These are phyloP conservation scores for Saccharomycopsis synnaedendra DNA, from an alignment of 805 yeast species.

Conservation along the genomic window DNA sequence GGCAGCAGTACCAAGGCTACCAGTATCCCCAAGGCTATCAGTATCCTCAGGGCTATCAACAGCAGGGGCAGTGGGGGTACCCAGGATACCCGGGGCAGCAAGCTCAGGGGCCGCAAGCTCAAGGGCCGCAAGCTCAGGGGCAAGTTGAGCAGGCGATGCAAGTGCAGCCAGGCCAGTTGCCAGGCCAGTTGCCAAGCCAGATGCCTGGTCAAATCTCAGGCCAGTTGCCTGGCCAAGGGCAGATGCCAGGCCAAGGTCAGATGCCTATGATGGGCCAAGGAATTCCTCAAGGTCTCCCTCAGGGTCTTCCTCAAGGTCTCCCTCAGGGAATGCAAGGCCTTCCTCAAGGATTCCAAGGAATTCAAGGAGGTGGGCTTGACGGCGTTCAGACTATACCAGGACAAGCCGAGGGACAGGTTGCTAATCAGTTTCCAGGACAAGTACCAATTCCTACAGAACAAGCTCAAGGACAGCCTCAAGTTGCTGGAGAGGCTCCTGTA, in stretches of 20 bases:
- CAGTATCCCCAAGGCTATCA: slow-evolving; percentile 19
- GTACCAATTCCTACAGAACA: background rate
- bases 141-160: too few relatives aligned
- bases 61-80: too few relatives aligned
- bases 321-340: background rate
- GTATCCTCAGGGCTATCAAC: slow-evolving; percentile 19
- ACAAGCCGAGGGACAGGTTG: slow-evolving; percentile 14
- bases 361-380: background rate
- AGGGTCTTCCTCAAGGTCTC: slow-evolving; percentile 14
- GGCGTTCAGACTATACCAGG: background rate
- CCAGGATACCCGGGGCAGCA: too few relatives aligned
- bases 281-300: slow-evolving; percentile 23
- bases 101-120: too few relatives aligned
- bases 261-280: background rate
- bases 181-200: too few relatives aligned
- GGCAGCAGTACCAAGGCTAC: slow-evolving; percentile 19
- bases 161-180: too few relatives aligned
- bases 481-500: slow-evolving; percentile 6
- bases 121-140: too few relatives aligned
- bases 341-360: background rate
- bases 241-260: too few relatives aligned
- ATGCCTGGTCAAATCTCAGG: too few relatives aligned
- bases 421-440: background rate
- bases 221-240: too few relatives aligned
- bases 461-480: slow-evolving; percentile 20